phyloP scores from a whole-genome alignment of 2,329 filamentous ascomycete species.

The Fusarium illudens region DNA sequence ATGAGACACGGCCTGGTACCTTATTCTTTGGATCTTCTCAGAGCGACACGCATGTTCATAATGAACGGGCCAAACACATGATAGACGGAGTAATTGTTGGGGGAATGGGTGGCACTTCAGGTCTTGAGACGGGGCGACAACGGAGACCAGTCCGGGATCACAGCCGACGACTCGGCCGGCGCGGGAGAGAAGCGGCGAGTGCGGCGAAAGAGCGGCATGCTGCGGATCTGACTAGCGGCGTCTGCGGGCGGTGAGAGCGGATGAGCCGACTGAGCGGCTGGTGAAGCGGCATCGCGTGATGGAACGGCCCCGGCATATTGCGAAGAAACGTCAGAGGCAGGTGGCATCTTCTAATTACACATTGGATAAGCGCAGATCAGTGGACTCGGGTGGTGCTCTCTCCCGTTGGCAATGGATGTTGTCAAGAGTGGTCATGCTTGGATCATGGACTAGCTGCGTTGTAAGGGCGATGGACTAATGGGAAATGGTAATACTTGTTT shows the following conservation, averaged over 20 bases:
- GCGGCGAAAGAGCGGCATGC: slow-evolving; percentile 41
- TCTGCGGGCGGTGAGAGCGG: slow-evolving; percentile 25
- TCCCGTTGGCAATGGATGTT: slow-evolving; percentile 7
- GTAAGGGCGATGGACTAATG: slow-evolving; percentile 5
- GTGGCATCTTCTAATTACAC: slow-evolving; percentile 11
- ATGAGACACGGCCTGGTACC: slow-evolving; percentile 2
- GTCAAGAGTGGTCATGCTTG: not conserved
- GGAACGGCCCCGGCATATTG: slow-evolving; percentile 25
- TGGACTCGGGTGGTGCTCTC: slow-evolving; percentile 3
- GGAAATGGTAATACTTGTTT: slow-evolving; percentile 34
- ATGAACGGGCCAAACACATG: slow-evolving; percentile 11
- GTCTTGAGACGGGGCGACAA: slow-evolving; percentile 9
- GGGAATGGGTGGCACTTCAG: slow-evolving; percentile 4
- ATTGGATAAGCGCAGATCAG: slow-evolving; percentile 10
- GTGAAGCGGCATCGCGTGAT: slow-evolving; percentile 40
- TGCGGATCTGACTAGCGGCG: slow-evolving; percentile 16
- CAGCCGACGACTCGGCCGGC: slow-evolving; percentile 30
- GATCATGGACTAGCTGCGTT: slow-evolving; percentile 18
- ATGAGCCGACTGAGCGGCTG: slow-evolving; percentile 26
- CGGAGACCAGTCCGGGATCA: slow-evolving; percentile 25
- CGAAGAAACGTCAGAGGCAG: slow-evolving; percentile 22
- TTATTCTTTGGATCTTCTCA: slow-evolving; percentile 1
- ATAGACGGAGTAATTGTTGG: slow-evolving; percentile 28
- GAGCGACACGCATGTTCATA: slow-evolving; percentile 20
- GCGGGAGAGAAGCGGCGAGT: slow-evolving; percentile 36